Conservation (phyloP, 140 eudicot genomes). For the Erigeron philadelphicus region DNA sequence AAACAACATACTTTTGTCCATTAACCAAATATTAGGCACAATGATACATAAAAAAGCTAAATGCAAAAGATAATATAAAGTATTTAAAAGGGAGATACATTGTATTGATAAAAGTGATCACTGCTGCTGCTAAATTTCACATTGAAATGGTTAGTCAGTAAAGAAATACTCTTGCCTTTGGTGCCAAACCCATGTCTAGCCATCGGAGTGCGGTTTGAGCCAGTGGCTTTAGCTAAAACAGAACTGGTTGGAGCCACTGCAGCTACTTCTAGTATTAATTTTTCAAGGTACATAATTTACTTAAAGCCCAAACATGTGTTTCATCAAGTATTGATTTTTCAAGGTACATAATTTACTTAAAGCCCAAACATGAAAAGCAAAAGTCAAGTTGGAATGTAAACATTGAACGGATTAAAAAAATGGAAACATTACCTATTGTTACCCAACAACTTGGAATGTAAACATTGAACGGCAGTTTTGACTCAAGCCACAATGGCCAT, state of each 20-base stretch:
- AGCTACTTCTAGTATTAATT: slow-evolving; percentile 26
- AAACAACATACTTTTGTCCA: not conserved
- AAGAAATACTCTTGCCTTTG: slow-evolving; percentile 42
- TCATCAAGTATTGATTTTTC: too few relatives aligned
- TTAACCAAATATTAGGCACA: too few relatives aligned
- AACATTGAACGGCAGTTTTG: too few relatives aligned
- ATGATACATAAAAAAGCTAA: not conserved
- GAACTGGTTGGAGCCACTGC: slow-evolving; percentile 36
- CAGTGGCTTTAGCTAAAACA: slow-evolving; percentile 29
- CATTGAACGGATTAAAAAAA: too few relatives aligned
- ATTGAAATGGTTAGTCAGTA: slow-evolving; percentile 68
- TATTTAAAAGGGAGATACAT: slow-evolving; percentile 35
- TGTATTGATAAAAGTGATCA: slow-evolving; percentile 70
- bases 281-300: too few relatives aligned
- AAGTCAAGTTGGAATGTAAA: too few relatives aligned
- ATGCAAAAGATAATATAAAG: not conserved
- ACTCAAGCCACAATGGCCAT: too few relatives aligned
- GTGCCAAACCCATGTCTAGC: slow-evolving; percentile 48
- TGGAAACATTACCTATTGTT: too few relatives aligned
- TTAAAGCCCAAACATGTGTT: too few relatives aligned
- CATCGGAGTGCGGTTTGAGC: slow-evolving; percentile 43
- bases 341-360: too few relatives aligned
- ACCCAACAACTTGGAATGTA: too few relatives aligned
- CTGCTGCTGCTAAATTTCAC: slow-evolving; percentile 51
- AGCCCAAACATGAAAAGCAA: too few relatives aligned